phyloP scores from a whole-genome alignment of 441 rosid genomes.

The Euphorbia schlechtendalii region DNA sequence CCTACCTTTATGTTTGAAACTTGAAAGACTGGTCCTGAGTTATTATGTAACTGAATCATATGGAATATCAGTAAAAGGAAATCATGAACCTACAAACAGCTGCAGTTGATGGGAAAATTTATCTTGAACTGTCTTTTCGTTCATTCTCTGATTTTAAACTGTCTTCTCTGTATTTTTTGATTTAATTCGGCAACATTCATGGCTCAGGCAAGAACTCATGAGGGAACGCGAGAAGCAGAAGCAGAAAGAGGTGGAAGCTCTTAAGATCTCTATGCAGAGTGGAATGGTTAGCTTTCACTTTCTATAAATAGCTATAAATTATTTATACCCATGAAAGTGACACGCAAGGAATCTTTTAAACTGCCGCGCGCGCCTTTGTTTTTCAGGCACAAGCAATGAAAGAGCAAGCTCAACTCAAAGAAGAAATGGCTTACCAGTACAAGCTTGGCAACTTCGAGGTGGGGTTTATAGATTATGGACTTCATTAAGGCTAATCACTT shows the following conservation, averaged over 20 bases:
- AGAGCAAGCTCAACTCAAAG: constrained; percentile 66
- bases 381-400: constrained; percentile 93
- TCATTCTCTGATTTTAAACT: too few relatives aligned
- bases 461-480: constrained; percentile 3
- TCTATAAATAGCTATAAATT: neutral
- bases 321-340: neutral
- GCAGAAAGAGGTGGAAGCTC: constrained; percentile 64
- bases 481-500: neutral
- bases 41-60: neutral
- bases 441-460: constrained; percentile 55
- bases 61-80: neutral
- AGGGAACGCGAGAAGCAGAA: constrained; percentile 77
- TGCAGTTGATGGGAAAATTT: neutral
- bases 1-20: neutral
- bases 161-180: too few relatives aligned
- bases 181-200: neutral
- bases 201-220: constrained; percentile 61
- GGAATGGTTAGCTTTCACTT: constrained; percentile 66
- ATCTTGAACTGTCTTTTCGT: neutral
- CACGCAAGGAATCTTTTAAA: constrained; percentile 2
- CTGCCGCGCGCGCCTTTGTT: constrained; percentile 8
- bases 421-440: too few relatives aligned
- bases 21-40: neutral
- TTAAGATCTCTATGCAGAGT: constrained; percentile 81
- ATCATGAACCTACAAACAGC: neutral